Evolutionary conservation across 2,329 filamentous ascomycete genomes (phyloP).

Genomic region (Calonectria pseudoreteaudii): DNA sequence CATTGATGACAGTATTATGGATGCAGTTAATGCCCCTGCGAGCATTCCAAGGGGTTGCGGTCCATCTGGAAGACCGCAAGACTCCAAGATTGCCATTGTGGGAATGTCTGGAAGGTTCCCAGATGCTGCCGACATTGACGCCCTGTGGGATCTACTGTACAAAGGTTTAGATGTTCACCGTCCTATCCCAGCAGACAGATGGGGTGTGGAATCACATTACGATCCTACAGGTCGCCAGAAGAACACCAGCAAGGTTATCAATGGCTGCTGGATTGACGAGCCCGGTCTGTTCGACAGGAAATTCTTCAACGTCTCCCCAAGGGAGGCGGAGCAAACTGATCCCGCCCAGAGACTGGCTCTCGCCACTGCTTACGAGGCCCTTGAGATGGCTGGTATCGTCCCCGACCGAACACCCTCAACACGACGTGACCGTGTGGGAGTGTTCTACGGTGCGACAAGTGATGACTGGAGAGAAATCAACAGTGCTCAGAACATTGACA

Average conservation of each 20-base stretch:
- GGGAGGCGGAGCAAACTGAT: slow-evolving; percentile 58
- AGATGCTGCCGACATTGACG: slow-evolving; percentile 63
- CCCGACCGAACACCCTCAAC: slow-evolving; percentile 72
- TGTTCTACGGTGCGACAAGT: slow-evolving; percentile 80
- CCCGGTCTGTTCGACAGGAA: slow-evolving; percentile 74
- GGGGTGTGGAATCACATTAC: slow-evolving; percentile 65
- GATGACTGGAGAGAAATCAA: slow-evolving; percentile 86
- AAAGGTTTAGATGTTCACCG: slow-evolving; percentile 73
- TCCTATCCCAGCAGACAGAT: slow-evolving; percentile 58
- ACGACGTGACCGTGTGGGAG: slow-evolving; percentile 67
- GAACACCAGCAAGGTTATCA: slow-evolving; percentile 62
- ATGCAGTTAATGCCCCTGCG: not conserved
- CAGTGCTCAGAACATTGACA: slow-evolving; percentile 71
- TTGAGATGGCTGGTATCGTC: slow-evolving; percentile 74
- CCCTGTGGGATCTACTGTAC: slow-evolving; percentile 73
- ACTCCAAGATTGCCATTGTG: slow-evolving; percentile 63
- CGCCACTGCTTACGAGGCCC: slow-evolving; percentile 74
- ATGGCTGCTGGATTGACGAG: slow-evolving; percentile 65
- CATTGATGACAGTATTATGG: not conserved
- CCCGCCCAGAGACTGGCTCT: slow-evolving; percentile 74
- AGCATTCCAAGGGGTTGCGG: not conserved
- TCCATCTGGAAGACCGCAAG: not conserved
- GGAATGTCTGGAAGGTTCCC: slow-evolving; percentile 74
- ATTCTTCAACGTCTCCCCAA: slow-evolving; percentile 78
- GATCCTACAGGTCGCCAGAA: slow-evolving; percentile 38